Evolutionary conservation across 345 rosid genomes (phyloP), one percentile per base, ranked within the genome.

Genomic region (Passiflora organensis): DNA sequence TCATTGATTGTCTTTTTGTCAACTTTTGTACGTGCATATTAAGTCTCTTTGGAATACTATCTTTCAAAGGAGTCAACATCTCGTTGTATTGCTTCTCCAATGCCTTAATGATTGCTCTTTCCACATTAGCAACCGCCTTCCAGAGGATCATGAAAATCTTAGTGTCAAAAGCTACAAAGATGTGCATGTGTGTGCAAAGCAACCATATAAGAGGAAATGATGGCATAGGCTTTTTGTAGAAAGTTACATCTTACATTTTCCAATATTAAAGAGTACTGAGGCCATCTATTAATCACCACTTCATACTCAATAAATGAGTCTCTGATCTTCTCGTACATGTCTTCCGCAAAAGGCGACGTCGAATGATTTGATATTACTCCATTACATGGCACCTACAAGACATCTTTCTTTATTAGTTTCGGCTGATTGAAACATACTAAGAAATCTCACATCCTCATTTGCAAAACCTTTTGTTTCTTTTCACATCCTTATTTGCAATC

Each of bases 1-100:
- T 51, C 38, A 76, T 65, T 14, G 95, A 86, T 60, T 88, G 99
- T 63, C 96, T 80, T 76, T 96, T 80, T 32, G 95, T 82, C 55
- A 93, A 78, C 69, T 93, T 93, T 64, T 93, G 99, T 2, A 93
- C 99, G 9, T 93, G 99, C 88, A 84, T 82, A 72, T 88, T 86
- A 43, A 93, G 81, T 67, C 89, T 81, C 76, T 79, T 88, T 0
- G 82, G 96, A 56, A 88, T 93, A 70, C 87, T 82, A 59, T 88
- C 94, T 76, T 80, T 93, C 59, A 93, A 68, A 46, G 96, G 96
- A 68, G 89, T 78, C 73, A 93, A 63, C 53, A 86, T 74, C 43
- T 88, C 99, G 52, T 65, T 88, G 69, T 91, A 86, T 55, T 91
- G 99, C 69, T 76, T 91, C 87, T 91, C 95, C 55, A 88, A 54